Evolutionary conservation across 192 early-diverging fungal species (phyloP), one percentile per base, ranked within the genome.

Genomic region (Backusella mclennaniae): DNA sequence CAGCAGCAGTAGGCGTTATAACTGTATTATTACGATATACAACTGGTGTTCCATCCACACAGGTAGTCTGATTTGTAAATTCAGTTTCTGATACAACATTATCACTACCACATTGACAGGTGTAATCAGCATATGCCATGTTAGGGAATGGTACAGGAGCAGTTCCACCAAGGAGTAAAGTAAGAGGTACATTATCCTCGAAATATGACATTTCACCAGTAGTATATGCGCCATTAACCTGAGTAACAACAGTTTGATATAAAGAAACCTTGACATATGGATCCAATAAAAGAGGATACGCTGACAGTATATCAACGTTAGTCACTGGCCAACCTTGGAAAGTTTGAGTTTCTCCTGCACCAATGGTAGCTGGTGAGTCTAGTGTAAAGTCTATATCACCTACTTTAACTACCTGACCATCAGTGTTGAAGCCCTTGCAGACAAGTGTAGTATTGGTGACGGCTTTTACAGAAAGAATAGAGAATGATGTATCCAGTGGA

Each of bases 401-500:
- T 19, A 52, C 66, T n/a, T 29, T 19, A 8, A 17, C n/a, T 2
- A n/a, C 17, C 14, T 35, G 29, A 17, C 66, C 66, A 35, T 17
- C 35, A 15, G 31, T 21, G n/a, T 38, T 19, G 17, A 39, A 44
- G 26, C 5, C 17, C 8, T 23, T 8, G 42, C 68, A 70, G 0
- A 26, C 11, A 29, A 21, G 19, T 41, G 21, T 21, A 19, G 38
- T 42, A 3, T 4, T 39, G 11, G 39, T 23, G 21, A 19, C 29
- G 23, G 71, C 70, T 2, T 66, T 56, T 4, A 77, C 23, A 2
- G 31, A 19, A 4, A 31, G 63, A 6, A 73, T 19, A n/a, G 59
- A 7, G 26, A 73, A 73, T 35, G 31, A 17, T 12, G 72, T 74
- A 41, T 73, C 71, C 17, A 80, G 39, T 19, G 79, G 79, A 39